Percentiles rank a stretch among this genome's conserved stretches.
These are phyloP conservation scores for Rhodotorula paludigena DNA, from an alignment of 768 basidiomycete species.

Conservation along the genomic window DNA sequence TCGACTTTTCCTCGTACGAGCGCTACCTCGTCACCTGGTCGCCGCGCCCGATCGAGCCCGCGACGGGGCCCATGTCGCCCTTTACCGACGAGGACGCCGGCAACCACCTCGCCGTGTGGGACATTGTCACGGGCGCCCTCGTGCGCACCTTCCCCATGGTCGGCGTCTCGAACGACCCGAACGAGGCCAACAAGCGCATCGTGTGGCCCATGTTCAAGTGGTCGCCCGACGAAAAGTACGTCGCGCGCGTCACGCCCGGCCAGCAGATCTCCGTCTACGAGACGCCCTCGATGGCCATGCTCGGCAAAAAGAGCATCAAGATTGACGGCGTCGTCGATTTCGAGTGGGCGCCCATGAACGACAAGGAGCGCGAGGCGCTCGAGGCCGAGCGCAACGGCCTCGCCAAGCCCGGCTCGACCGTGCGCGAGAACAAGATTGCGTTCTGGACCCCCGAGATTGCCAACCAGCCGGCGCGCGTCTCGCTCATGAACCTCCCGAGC, in stretches of 20 bases:
- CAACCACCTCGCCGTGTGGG: conserved; percentile 97
- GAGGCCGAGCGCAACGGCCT: conserved; percentile 38
- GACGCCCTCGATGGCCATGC: conserved; percentile 83
- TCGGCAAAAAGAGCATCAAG: conserved; percentile 94
- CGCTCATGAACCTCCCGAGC: conserved; percentile 82
- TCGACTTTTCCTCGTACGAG: conserved; percentile 97
- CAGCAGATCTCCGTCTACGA: conserved; percentile 96
- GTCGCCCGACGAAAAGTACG: conserved; percentile 93
- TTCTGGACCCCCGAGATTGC: conserved; percentile 97
- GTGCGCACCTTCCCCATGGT: conserved; percentile 83
- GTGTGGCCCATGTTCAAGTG: conserved; percentile 91
- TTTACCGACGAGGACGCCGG: conserved; percentile 94
- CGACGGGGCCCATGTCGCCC: conserved; percentile 50
- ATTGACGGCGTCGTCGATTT: conserved; percentile 96
- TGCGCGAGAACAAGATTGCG: conserved; percentile 82
- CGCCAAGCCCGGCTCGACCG: conserved; percentile 42
- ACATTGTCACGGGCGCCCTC: conserved; percentile 85
- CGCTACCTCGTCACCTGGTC: conserved; percentile 97
- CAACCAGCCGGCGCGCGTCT: conserved; percentile 94
- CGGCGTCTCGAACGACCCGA: conserved; percentile 48
- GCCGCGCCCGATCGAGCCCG: conserved; percentile 77
- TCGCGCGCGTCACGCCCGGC: conserved; percentile 79
- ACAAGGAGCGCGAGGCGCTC: conserved; percentile 59
- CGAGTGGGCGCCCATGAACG: conserved; percentile 93
- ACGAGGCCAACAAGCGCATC: conserved; percentile 59